phyloP scores from a whole-genome alignment of 345 rosid species.

The Syzygium aromaticum region DNA sequence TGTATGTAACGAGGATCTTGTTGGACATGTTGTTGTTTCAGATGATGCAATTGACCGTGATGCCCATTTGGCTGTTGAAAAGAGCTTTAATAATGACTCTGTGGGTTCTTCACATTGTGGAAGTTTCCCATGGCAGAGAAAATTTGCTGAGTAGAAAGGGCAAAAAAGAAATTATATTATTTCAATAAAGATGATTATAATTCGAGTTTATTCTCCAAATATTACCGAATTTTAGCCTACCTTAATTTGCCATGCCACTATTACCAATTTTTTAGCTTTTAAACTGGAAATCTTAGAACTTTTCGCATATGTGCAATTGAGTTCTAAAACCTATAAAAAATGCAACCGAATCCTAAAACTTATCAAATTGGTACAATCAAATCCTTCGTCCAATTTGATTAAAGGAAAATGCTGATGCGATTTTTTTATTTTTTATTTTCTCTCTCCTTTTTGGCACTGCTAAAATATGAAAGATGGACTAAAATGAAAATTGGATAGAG shows the following conservation, averaged over 20 bases:
- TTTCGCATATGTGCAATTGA: fast-evolving
- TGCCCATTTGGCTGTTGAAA: background rate
- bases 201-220: background rate
- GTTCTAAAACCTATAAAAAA: fast-evolving
- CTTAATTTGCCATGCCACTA: background rate
- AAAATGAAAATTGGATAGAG: fast-evolving
- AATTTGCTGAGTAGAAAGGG: background rate
- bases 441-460: background rate
- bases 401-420: no score
- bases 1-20: background rate
- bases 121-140: background rate
- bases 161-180: fast-evolving
- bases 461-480: no score
- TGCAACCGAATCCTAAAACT: fast-evolving
- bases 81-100: background rate
- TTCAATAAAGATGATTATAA: background rate
- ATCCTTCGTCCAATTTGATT: fast-evolving
- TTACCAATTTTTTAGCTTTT: fast-evolving
- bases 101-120: background rate
- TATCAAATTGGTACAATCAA: background rate
- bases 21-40: background rate
- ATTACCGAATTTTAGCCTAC: background rate
- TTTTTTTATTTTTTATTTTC: no score
- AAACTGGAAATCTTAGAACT: fast-evolving
- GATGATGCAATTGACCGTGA: background rate